Evolutionary conservation across 2,329 filamentous ascomycete species (phyloP), one percentile per base, ranked within the genome.

Genomic region (Lasiodiplodia gonubiensis): DNA sequence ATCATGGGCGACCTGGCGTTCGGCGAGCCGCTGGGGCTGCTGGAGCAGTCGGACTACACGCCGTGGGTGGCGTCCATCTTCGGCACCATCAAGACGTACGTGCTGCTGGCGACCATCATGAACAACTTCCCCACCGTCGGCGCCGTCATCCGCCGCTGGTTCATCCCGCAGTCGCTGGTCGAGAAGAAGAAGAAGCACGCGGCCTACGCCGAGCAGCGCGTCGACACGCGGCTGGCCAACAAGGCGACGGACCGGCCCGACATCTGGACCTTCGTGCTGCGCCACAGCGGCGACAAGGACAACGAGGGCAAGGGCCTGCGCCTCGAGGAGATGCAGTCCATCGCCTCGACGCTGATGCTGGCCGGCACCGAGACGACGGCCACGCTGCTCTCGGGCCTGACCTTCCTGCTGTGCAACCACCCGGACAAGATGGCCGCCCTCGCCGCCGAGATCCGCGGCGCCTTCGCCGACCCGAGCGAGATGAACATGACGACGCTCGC

Each of bases 321-420:
- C 4, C 63, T 71, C 27, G 67, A 53, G 1, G 79, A 84, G 55
- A 80, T 84, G 73, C 74, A 81, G 23, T 68, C 75, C 0, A 81
- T 80, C 61, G 71, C 76, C 0, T 68, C 70, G 2, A 33, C 80
- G 0, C 74, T 83, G 42, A 81, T 83, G 70, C 64, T 80, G 7
- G 82, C 81, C 2, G 82, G 81, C 1, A 80, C 78, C 23, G 82
- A 84, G 66, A 83, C 82, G 0, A 80, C 80, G 0, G 81, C 82
- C 0, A 81, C 78, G 0, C 61, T 79, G 8, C 71, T 83, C 1
- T 76, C 74, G 8, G 81, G 80, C 4, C 59, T 78, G 10, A 79
- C 77, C 0, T 83, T 72, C 65, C 65, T 74, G 16, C 72, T 82
- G 0, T 69, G 80, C 7, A 72, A 69, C 30, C 69, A 66, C 33